A percentile compares a stretch with the other conserved stretches of the same genome.
Evolutionary conservation across 2,329 filamentous ascomycete species (phyloP).

Genomic region (Niveomyces coronatus): DNA sequence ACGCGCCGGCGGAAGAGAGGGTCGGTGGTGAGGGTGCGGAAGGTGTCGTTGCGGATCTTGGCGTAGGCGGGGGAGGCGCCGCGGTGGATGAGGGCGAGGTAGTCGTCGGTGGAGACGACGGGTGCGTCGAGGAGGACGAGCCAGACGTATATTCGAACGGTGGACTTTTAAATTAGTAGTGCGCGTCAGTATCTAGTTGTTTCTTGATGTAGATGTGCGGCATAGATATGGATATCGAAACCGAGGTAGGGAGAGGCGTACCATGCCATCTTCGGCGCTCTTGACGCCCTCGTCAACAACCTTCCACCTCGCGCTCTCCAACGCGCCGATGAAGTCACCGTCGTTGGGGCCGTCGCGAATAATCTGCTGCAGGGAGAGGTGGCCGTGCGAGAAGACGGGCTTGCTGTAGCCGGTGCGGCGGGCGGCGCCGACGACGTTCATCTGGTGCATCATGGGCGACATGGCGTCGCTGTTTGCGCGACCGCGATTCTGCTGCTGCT

Average conservation of each 20-base stretch:
- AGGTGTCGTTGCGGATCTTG: slow-evolving; percentile 98
- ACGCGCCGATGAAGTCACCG: slow-evolving; percentile 54
- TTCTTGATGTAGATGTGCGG: not conserved
- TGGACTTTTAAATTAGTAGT: slow-evolving; percentile 49
- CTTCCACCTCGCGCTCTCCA: slow-evolving; percentile 63
- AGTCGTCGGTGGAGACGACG: slow-evolving; percentile 74
- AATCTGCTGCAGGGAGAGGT: slow-evolving; percentile 59
- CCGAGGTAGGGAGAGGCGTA: slow-evolving; percentile 28
- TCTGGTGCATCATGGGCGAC: slow-evolving; percentile 26
- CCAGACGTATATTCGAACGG: slow-evolving; percentile 91
- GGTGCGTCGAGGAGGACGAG: slow-evolving; percentile 83
- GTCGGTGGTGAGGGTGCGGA: slow-evolving; percentile 90
- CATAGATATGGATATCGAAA: too few species aligned
- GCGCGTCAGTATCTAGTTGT: not conserved
- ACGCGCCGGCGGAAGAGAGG: slow-evolving; percentile 94
- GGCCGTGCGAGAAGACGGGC: slow-evolving; percentile 39
- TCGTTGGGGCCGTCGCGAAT: slow-evolving; percentile 70
- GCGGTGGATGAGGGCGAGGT: slow-evolving; percentile 82
- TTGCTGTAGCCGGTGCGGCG: slow-evolving; percentile 31
- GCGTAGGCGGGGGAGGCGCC: slow-evolving; percentile 90
- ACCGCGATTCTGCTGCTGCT: slow-evolving; percentile 31
- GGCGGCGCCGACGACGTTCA: slow-evolving; percentile 24
- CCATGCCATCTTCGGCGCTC: slow-evolving; percentile 73
- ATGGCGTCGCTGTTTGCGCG: slow-evolving; percentile 67
- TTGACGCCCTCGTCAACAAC: slow-evolving; percentile 68